Evolutionary conservation across 2,329 filamentous ascomycete genomes (phyloP).

Genomic region (Clonostachys solani): DNA sequence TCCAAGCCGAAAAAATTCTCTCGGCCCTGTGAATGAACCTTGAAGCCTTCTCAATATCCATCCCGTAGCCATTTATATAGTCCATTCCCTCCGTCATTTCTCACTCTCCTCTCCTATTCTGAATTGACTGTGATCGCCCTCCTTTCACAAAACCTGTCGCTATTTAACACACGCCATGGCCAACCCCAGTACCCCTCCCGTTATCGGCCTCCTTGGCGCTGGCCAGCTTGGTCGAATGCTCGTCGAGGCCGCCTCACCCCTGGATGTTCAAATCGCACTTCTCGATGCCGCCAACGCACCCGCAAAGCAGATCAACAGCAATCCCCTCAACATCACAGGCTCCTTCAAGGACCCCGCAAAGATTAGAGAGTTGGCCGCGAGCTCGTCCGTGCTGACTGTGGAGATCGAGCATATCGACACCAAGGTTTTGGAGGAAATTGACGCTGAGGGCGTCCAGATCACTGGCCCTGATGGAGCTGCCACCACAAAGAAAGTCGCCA

Average conservation of each 20-base stretch:
- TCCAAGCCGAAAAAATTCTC: too few relatives aligned
- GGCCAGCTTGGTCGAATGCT: constrained; percentile 93
- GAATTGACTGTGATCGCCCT: too few relatives aligned
- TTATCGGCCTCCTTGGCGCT: constrained; percentile 50
- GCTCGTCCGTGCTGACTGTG: constrained; percentile 79
- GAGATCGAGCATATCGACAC: constrained; percentile 96
- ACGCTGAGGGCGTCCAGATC: constrained; percentile 56
- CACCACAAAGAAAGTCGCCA: constrained; percentile 46
- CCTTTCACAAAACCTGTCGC: too few relatives aligned
- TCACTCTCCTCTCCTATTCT: too few relatives aligned
- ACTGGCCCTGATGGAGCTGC: constrained; percentile 16
- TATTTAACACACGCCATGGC: too few relatives aligned
- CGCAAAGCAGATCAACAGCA: constrained; percentile 80
- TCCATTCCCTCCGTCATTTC: too few relatives aligned
- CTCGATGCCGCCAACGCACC: constrained; percentile 74
- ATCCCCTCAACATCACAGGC: constrained; percentile 70
- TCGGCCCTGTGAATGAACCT: too few relatives aligned
- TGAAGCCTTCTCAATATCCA: too few relatives aligned
- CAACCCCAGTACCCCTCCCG: constrained; percentile 13
- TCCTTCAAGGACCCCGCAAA: constrained; percentile 82
- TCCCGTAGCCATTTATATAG: too few relatives aligned
- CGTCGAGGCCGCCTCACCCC: constrained; percentile 70
- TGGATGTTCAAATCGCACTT: constrained; percentile 75
- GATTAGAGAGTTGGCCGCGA: constrained; percentile 72
- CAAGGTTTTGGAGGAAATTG: constrained; percentile 81